Conservation (phyloP, 2,329 filamentous ascomycete species). For the Phialophora macrospora region DNA sequence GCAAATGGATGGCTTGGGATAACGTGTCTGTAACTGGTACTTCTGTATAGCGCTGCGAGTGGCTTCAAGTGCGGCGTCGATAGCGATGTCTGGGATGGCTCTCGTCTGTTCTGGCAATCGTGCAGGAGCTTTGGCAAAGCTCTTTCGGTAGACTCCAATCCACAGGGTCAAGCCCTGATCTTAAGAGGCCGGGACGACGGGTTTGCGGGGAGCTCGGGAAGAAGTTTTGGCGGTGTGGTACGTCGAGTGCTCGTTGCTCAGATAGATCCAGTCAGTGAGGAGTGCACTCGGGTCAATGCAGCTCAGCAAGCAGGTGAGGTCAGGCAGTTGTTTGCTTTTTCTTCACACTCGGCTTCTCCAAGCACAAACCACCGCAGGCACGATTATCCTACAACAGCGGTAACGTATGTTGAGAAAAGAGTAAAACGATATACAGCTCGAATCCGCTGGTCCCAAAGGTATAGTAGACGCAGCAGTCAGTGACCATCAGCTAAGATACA, state of each 20-base stretch:
- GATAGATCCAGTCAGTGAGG: background rate
- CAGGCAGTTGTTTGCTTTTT: slow-evolving; percentile 15
- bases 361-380: background rate
- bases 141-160: slow-evolving; percentile 28
- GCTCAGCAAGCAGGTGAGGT: slow-evolving; percentile 2
- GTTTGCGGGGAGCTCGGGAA: slow-evolving; percentile 27
- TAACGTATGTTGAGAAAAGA: slow-evolving; percentile 10
- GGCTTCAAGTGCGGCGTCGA: slow-evolving; percentile 4
- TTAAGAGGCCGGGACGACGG: slow-evolving; percentile 1
- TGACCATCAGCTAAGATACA: slow-evolving; percentile 15
- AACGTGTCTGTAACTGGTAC: slow-evolving; percentile 7
- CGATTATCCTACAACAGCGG: background rate
- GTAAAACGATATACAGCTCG: slow-evolving; percentile 8
- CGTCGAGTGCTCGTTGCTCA: background rate
- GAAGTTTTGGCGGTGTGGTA: slow-evolving; percentile 6
- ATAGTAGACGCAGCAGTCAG: slow-evolving; percentile 8
- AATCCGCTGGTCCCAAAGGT: slow-evolving; percentile 11
- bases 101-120: slow-evolving; percentile 9
- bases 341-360: background rate
- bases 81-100: background rate
- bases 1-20: background rate
- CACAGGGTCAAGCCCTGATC: slow-evolving; percentile 13
- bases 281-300: slow-evolving; percentile 6
- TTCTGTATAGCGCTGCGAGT: background rate
- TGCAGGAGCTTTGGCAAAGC: background rate